A percentile compares a stretch with the other conserved stretches of the same genome.
Evolutionary conservation across 371 early-diverging fungal genomes (phyloP).

Genomic region (Mucor ambiguus): DNA sequence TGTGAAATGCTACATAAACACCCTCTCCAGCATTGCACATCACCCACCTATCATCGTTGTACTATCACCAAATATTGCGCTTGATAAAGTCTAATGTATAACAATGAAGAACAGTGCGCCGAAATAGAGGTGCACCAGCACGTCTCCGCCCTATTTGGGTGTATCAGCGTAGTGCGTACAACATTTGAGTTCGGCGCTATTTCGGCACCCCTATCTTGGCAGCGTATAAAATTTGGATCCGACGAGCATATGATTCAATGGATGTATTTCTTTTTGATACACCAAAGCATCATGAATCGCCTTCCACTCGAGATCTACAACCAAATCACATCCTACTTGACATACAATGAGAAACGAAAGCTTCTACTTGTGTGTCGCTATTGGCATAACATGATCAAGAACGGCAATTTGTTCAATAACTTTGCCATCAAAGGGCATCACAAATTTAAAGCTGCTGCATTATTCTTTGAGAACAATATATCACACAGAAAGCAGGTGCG

Average conservation of each 20-base stretch:
- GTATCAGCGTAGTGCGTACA: background rate
- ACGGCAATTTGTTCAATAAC: background rate
- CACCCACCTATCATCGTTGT: no score
- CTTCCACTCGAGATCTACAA: conserved; percentile 4
- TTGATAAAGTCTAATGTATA: no score
- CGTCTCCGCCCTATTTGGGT: background rate
- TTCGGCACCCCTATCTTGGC: background rate
- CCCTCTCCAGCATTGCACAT: no score
- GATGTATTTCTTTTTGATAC: background rate
- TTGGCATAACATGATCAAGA: background rate
- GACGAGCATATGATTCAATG: background rate
- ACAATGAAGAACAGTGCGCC: background rate
- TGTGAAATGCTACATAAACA: no score
- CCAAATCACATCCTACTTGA: conserved; percentile 5
- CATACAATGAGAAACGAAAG: conserved; percentile 1
- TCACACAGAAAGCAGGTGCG: background rate
- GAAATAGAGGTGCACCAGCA: background rate
- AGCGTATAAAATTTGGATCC: background rate
- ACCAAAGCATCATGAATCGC: background rate
- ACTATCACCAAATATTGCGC: no score
- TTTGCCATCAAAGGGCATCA: background rate
- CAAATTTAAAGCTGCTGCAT: background rate
- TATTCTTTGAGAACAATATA: background rate
- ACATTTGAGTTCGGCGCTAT: background rate
- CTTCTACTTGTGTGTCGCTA: conserved; percentile 1